Conservation (phyloP, 129 eudicot species). For the Pseudognaphalium luteoalbum region DNA sequence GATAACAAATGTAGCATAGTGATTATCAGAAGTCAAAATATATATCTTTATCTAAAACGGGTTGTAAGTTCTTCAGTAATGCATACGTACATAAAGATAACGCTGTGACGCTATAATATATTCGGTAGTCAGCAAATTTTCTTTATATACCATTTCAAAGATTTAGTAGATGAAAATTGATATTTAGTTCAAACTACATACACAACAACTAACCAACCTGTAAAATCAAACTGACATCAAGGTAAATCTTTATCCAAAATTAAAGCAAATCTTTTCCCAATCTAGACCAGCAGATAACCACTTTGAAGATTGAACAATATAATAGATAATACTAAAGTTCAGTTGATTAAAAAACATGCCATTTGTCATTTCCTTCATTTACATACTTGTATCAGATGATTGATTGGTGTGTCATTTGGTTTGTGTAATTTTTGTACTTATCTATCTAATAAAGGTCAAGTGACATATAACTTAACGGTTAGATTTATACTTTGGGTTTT, state of each 20-base stretch:
- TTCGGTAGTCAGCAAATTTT: slow-evolving; percentile 18
- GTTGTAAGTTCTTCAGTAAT: not conserved
- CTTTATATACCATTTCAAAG: slow-evolving; percentile 2
- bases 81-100: not conserved
- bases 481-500: too few relatives aligned
- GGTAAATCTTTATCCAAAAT: slow-evolving; percentile 6
- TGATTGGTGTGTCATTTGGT: not conserved
- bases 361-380: slow-evolving; percentile 22
- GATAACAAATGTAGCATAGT: slow-evolving; percentile 4
- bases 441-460: too few relatives aligned
- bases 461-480: too few relatives aligned
- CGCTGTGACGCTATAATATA: slow-evolving; percentile 28
- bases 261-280: slow-evolving; percentile 23
- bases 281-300: slow-evolving; percentile 18
- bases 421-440: not conserved
- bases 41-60: not conserved
- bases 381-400: not conserved
- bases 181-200: slow-evolving; percentile 17
- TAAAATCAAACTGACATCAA: slow-evolving; percentile 31
- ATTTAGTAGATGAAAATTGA: slow-evolving; percentile 13
- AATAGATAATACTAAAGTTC: slow-evolving; percentile 22
- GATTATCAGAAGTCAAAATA: slow-evolving; percentile 7
- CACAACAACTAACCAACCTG: slow-evolving; percentile 18
- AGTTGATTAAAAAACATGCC: slow-evolving; percentile 15
- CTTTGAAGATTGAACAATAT: slow-evolving; percentile 4